A percentile compares a stretch with the other conserved stretches of the same genome.
Conservation (phyloP, 2,329 filamentous ascomycete genomes). For the Fusarium sterilihyphosum region DNA sequence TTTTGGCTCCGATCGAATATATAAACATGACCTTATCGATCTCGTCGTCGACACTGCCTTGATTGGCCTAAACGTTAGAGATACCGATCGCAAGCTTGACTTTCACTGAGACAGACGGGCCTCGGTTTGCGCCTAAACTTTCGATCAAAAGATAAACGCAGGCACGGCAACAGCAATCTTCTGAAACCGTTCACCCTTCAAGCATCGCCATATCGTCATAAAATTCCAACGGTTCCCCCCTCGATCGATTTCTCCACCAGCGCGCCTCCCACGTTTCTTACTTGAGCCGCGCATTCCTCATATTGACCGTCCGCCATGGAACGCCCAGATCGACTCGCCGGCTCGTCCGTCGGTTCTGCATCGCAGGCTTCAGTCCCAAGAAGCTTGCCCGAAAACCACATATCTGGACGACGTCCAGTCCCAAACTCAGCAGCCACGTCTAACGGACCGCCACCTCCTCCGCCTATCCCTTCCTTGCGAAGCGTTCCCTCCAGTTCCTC, state of each 20-base stretch:
- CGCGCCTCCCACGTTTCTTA: slow-evolving; percentile 30
- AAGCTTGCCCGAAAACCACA: slow-evolving; percentile 54
- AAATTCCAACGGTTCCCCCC: slow-evolving; percentile 27
- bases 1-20: slow-evolving; percentile 30
- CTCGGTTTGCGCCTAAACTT: slow-evolving; percentile 35
- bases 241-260: slow-evolving; percentile 39
- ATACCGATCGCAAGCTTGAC: slow-evolving; percentile 25
- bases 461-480: slow-evolving; percentile 59
- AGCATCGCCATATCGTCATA: slow-evolving; percentile 32
- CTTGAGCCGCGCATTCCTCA: slow-evolving; percentile 31
- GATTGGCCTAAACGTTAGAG: slow-evolving; percentile 42
- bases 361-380: slow-evolving; percentile 44
- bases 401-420: slow-evolving; percentile 51
- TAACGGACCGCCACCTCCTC: slow-evolving; percentile 54
- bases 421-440: slow-evolving; percentile 52
- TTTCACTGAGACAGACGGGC: slow-evolving; percentile 37
- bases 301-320: slow-evolving; percentile 46
- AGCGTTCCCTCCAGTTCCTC: slow-evolving; percentile 58
- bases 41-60: slow-evolving; percentile 45
- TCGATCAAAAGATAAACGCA: slow-evolving; percentile 36
- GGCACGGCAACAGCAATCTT: slow-evolving; percentile 41
- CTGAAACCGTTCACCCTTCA: slow-evolving; percentile 46
- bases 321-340: slow-evolving; percentile 47
- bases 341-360: slow-evolving; percentile 33
- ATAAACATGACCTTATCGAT: slow-evolving; percentile 47